Conservation (phyloP, 495 filamentous ascomycete genomes). For the Hyaloscypha bicolor region DNA sequence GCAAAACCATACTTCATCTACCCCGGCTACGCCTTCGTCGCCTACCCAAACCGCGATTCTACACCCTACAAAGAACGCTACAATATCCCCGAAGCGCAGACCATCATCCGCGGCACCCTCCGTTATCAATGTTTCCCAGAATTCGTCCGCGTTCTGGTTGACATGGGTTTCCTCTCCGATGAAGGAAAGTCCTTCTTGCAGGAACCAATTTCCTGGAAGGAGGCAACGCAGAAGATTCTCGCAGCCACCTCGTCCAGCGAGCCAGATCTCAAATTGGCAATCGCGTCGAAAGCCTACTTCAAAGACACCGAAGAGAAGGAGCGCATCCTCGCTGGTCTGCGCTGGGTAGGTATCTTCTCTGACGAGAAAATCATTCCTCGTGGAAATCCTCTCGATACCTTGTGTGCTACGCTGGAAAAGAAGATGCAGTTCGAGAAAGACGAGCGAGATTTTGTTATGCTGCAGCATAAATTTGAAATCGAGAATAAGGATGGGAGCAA, state of each 20-base stretch:
- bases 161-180: constrained; percentile 80
- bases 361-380: constrained; percentile 70
- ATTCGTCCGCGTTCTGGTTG: constrained; percentile 83
- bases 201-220: constrained; percentile 71
- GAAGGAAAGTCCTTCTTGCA: constrained; percentile 62
- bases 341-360: constrained; percentile 89
- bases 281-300: constrained; percentile 77
- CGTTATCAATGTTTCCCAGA: constrained; percentile 87
- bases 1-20: constrained; percentile 94
- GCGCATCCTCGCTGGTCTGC: constrained; percentile 74
- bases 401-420: constrained; percentile 86
- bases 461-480: constrained; percentile 90
- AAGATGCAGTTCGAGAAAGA: constrained; percentile 87
- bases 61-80: constrained; percentile 85
- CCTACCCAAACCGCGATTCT: constrained; percentile 89
- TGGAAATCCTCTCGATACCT: constrained; percentile 82
- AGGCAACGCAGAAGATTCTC: constrained; percentile 74
- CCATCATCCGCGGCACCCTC: constrained; percentile 73
- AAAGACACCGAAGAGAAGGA: constrained; percentile 68
- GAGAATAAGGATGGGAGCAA: constrained; percentile 70
- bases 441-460: constrained; percentile 71
- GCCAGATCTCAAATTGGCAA: constrained; percentile 69
- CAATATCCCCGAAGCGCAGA: constrained; percentile 83
- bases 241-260: constrained; percentile 62
- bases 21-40: constrained; percentile 80